Evolutionary conservation across 1,284 basidiomycete species (phyloP).

Genomic region (Pterulicium gracile): DNA sequence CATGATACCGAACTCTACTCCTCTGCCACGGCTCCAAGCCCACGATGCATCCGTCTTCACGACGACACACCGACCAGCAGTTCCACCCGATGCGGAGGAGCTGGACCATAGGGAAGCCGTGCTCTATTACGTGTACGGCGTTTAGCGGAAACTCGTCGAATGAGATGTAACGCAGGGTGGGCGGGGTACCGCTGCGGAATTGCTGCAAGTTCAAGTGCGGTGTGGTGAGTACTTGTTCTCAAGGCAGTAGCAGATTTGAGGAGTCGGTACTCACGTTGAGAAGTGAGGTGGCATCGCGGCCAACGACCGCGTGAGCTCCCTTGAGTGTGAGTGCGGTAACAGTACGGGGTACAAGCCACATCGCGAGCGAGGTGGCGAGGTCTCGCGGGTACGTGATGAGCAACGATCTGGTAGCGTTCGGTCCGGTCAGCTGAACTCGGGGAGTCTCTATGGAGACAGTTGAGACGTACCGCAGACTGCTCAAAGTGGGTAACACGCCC

Average conservation of each 20-base stretch:
- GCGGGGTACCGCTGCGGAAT: conserved; percentile 47
- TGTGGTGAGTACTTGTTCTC: conserved; percentile 1
- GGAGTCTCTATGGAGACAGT: neutral
- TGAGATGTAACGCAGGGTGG: conserved; percentile 40
- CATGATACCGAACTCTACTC: conserved; percentile 37
- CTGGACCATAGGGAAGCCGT: conserved; percentile 48
- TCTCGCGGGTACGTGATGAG: conserved; percentile 55
- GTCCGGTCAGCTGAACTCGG: neutral
- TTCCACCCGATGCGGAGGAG: conserved; percentile 41
- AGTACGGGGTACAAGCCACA: conserved; percentile 55
- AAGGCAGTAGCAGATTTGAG: conserved; percentile 1
- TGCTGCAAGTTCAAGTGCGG: conserved; percentile 28
- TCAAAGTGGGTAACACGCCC: conserved; percentile 55
- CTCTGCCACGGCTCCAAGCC: conserved; percentile 47
- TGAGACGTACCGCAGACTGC: conserved; percentile 28
- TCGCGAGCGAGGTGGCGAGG: conserved; percentile 48
- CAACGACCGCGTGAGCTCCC: conserved; percentile 22
- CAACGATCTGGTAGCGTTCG: conserved; percentile 16
- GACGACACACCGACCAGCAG: conserved; percentile 38
- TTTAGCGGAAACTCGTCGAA: conserved; percentile 37
- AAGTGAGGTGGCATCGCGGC: conserved; percentile 26
- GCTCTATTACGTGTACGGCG: conserved; percentile 32
- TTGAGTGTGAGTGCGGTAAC: conserved; percentile 44
- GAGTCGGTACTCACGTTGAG: conserved; percentile 19
- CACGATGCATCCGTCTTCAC: conserved; percentile 16